phyloP scores from a whole-genome alignment of 768 basidiomycete species.

The Trametes punicea region DNA sequence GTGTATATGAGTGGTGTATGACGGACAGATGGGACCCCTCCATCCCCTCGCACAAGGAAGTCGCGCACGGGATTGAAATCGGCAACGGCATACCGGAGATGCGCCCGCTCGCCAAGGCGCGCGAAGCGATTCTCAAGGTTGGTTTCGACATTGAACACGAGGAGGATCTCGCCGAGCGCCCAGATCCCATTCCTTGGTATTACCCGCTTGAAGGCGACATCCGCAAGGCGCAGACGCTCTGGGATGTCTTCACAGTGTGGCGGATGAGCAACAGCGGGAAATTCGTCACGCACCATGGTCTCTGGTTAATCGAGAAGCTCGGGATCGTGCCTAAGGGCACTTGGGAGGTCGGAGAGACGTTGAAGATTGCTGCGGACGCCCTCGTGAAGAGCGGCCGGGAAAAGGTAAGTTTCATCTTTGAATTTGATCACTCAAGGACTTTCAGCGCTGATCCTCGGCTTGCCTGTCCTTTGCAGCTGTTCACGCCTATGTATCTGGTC shows the following conservation, averaged over 20 bases:
- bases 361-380: slow-evolving; percentile 77
- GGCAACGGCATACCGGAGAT: slow-evolving; percentile 98
- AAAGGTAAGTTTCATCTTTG: slow-evolving; percentile 67
- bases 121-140: slow-evolving; percentile 74
- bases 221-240: slow-evolving; percentile 85
- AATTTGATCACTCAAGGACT: neutral
- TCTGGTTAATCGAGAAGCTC: slow-evolving; percentile 74
- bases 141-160: slow-evolving; percentile 88
- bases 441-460: neutral
- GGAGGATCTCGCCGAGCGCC: slow-evolving; percentile 89
- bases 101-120: slow-evolving; percentile 69
- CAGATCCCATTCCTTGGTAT: slow-evolving; percentile 83
- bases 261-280: slow-evolving; percentile 87
- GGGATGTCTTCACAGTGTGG: slow-evolving; percentile 89
- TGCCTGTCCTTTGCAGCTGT: slow-evolving; percentile 47
- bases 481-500: slow-evolving; percentile 85
- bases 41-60: slow-evolving; percentile 80
- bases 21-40: slow-evolving; percentile 90
- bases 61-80: slow-evolving; percentile 89
- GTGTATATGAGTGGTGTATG: slow-evolving; percentile 99
- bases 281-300: slow-evolving; percentile 75
- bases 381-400: slow-evolving; percentile 82
- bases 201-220: slow-evolving; percentile 96
- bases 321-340: slow-evolving; percentile 91
- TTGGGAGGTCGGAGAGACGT: slow-evolving; percentile 79